Percentiles rank a stretch among this genome's conserved stretches.
Conservation (phyloP, 352 stramenopile genomes). For the Phytophthora cactorum region DNA sequence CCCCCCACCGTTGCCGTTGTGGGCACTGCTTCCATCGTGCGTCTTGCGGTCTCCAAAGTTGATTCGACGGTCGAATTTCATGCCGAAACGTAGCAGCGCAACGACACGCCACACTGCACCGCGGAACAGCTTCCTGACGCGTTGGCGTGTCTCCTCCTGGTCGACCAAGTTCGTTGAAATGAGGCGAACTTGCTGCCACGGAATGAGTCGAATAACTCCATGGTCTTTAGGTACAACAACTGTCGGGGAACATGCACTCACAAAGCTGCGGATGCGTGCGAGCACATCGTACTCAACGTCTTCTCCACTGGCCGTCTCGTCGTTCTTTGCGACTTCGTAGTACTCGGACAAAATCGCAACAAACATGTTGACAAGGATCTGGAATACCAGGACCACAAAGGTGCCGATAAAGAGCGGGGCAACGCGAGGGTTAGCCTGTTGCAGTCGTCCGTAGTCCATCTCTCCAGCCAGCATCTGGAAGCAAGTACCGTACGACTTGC, state of each 20-base stretch:
- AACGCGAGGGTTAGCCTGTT: conserved; percentile 80
- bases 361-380: conserved; percentile 92
- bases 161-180: conserved; percentile 91
- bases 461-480: conserved; percentile 90
- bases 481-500: conserved; percentile 82
- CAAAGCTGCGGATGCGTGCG: conserved; percentile 76
- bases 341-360: conserved; percentile 90
- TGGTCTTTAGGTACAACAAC: conserved; percentile 79
- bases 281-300: conserved; percentile 91
- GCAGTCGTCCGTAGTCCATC: conserved; percentile 79
- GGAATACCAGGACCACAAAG: conserved; percentile 88
- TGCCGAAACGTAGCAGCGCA: conserved; percentile 83
- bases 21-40: conserved; percentile 26
- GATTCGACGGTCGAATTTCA: conserved; percentile 89
- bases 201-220: conserved; percentile 76
- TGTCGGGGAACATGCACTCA: conserved; percentile 75
- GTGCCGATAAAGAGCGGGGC: conserved; percentile 85
- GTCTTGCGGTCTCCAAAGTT: conserved; percentile 73
- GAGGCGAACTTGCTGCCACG: conserved; percentile 76
- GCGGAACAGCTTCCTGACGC: conserved; percentile 82
- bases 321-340: conserved; percentile 85
- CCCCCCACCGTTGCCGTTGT: conserved; percentile 14
- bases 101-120: conserved; percentile 89
- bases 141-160: conserved; percentile 83
- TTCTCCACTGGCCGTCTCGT: conserved; percentile 60